Base-by-base conservation (phyloP, 352 stramenopile genomes). In the Phytophthora nicotianae region DNA sequence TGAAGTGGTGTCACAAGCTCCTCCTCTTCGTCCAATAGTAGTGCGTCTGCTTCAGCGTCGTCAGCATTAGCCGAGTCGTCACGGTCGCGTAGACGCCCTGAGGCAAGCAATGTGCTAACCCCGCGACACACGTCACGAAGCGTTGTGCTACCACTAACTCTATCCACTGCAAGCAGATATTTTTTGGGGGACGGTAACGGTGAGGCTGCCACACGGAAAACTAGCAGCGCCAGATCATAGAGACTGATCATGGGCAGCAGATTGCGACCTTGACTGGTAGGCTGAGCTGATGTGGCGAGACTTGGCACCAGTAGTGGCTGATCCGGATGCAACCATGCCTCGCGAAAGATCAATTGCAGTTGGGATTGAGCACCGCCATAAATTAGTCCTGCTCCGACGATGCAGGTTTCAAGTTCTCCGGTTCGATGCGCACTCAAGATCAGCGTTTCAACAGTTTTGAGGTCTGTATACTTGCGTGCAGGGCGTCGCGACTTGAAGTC, bases 371-470 rank as follows among this genome's bases (percentile, higher is more conserved):
- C 81, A 9, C 83, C 87, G 13, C 89, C 86, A 53, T 96, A 96
- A 16, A 93, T 51, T 19, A 96, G 59, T 1, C 89, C 89, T 2
- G 84, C 64, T 3, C 81, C 89, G 0, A 96, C 66, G 1, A 96
- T 74, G 46, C 76, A 88, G 24, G 86, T 95, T 35, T 89, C 79
- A 5, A 96, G 69, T 19, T 78, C 73, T 5, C 90, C 88, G 2
- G 68, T 50, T 8, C 77, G 83, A 20, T 81, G 60, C 4, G 88
- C 82, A 8, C 81, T 91, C 41, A 96, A 58, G 21, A 95, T 86
- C 55, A 95, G 89, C 8, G 89, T 94, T 70, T 96, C 89, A 20
- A 71, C 64, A 10, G 82, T 90, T 66, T 95, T 95, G 42, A 94
- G 77, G 17, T 92, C 81, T 33, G 81, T 66, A 58, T 84, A 95